phyloP scores from a whole-genome alignment of 371 early-diverging fungal species.

The Amoeboaphelidium protococcarum region DNA sequence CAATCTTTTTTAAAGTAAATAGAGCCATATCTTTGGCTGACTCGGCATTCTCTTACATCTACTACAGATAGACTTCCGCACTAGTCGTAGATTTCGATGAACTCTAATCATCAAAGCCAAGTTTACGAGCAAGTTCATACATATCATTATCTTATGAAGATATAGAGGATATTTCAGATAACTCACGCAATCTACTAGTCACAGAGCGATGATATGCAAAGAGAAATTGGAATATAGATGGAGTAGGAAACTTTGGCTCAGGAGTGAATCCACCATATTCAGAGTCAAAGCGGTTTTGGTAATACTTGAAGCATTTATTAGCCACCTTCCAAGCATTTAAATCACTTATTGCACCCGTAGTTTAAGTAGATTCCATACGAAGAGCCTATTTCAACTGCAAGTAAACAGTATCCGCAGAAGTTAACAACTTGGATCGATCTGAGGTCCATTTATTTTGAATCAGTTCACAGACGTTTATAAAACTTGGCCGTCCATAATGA shows the following conservation, averaged over 20 bases:
- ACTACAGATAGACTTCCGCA: neutral
- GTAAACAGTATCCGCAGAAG: constrained; percentile 12
- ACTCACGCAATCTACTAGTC: neutral
- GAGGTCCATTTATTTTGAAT: neutral
- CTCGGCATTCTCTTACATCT: constrained; percentile 3
- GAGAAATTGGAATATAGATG: constrained; percentile 25
- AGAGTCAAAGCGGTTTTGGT: constrained; percentile 17
- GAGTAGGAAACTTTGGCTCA: constrained; percentile 36
- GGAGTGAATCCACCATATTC: constrained; percentile 25
- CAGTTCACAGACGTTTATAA: neutral
- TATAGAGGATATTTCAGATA: neutral
- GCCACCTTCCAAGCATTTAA: neutral
- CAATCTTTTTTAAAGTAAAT: constrained; percentile 18
- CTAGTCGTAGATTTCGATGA: neutral
- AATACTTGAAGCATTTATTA: constrained; percentile 13
- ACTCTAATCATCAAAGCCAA: constrained; percentile 5
- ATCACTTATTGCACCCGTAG: neutral
- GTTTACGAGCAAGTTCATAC: neutral
- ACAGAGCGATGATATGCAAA: constrained; percentile 13
- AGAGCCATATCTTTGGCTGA: constrained; percentile 25
- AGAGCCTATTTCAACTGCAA: too few relatives aligned
- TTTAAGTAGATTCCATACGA: too few relatives aligned
- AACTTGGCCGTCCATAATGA: constrained; percentile 10
- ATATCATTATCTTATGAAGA: neutral
- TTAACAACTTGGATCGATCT: constrained; percentile 11